Evolutionary conservation across 2,329 filamentous ascomycete species (phyloP), one percentile per base, ranked within the genome.

Genomic region (Harringtonia lauricola): DNA sequence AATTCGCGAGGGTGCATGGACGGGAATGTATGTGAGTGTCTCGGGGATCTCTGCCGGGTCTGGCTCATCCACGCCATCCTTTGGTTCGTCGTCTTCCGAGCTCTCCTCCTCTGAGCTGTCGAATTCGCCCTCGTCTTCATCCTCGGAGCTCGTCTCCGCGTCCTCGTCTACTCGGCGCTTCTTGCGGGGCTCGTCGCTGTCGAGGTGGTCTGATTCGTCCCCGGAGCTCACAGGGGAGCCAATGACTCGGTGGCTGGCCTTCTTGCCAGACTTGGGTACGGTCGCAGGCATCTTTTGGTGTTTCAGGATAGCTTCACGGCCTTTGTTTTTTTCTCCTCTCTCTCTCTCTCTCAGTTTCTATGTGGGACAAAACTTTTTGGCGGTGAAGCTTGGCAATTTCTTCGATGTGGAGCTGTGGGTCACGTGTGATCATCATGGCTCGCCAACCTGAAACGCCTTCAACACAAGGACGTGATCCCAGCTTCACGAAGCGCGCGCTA

Each of bases 131-230:
- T 55, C 52, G 18, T 51, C 50, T 39, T 56, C 52, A 4, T 33
- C 28, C 3, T 35, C 39, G 9, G 18, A 28, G 9, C 12, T 36
- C 40, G 17, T 41, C 29, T 41, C 29, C 2, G 14, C 34, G 3
- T 42, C 36, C 14, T 12, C 13, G 2, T 38, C 30, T 12, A 51
- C 35, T 19, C 50, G 47, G 14, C 49, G 51, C 40, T 50, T 63
- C 50, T 66, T 66, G 36, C 63, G 60, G 42, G 62, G 59, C 35
- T 52, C 52, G 41, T 49, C 49, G 46, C 56, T 62, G 46, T 65
- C 63, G 35, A 76, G 65, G 46, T 64, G 67, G 51, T 75, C 71
- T 30, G 72, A 76, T 52, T 61, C 61, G 34, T 57, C 55, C 30
- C 52, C 46, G 30, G 44, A 36, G n/a, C 39, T 39, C 14, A 33